Percentiles rank a stretch among this genome's conserved stretches.
phyloP scores from a whole-genome alignment of 768 basidiomycete genomes.

The Amanita pallidorosea region DNA sequence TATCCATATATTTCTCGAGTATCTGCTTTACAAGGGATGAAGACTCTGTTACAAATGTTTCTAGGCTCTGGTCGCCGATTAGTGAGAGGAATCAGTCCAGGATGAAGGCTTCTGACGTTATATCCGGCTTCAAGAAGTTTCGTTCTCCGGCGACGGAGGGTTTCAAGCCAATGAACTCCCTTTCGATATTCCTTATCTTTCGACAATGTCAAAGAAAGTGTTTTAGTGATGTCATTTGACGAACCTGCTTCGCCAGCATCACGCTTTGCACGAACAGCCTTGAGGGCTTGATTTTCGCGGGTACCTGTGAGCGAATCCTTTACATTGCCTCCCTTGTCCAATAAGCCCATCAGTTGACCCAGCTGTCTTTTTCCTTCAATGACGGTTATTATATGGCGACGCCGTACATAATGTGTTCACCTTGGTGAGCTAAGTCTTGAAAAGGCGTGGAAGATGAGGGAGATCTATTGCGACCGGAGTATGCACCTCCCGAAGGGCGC shows the following conservation, averaged over 20 bases:
- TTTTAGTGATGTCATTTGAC: constrained; percentile 10
- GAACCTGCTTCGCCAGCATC: constrained; percentile 87
- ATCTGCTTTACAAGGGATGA: constrained; percentile 51
- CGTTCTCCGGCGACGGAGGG: constrained; percentile 67
- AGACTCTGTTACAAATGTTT: constrained; percentile 68
- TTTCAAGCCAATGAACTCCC: constrained; percentile 89
- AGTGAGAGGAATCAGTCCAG: not conserved
- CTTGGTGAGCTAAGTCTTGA: constrained; percentile 82
- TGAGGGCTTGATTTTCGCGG: constrained; percentile 57
- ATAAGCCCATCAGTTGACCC: constrained; percentile 75
- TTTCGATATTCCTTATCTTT: constrained; percentile 85
- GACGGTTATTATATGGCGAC: constrained; percentile 2
- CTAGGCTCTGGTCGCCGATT: constrained; percentile 48
- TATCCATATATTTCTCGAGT: constrained; percentile 69
- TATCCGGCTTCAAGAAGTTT: constrained; percentile 80
- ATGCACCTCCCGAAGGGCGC: constrained; percentile 51
- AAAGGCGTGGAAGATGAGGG: constrained; percentile 77
- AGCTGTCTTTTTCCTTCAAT: constrained; percentile 70
- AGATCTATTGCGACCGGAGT: constrained; percentile 53
- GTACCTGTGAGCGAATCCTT: constrained; percentile 48
- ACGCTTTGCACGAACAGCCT: constrained; percentile 72
- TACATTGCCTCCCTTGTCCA: constrained; percentile 63
- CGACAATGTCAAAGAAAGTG: not conserved
- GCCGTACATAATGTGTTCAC: constrained; percentile 18
- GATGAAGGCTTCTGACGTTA: constrained; percentile 37